Percentiles rank a stretch among this genome's conserved stretches.
Conservation (phyloP, 1,284 basidiomycete species). For the Bothia castanella region DNA sequence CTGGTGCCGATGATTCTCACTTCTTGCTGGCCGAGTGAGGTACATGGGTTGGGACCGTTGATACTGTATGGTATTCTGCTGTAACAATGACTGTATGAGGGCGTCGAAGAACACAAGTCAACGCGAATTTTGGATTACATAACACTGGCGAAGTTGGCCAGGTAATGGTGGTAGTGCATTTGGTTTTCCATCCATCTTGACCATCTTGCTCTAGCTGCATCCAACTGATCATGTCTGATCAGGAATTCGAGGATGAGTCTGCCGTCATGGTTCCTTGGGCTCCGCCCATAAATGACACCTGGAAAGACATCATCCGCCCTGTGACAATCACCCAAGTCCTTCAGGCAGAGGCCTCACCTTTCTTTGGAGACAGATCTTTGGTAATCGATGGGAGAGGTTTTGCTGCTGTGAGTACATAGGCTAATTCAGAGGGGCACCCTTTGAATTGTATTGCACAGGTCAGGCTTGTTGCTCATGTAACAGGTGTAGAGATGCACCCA, state of each 20-base stretch:
- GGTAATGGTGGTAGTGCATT: too few species aligned
- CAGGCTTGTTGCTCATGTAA: slow-evolving; percentile 26
- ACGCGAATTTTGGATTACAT: too few species aligned
- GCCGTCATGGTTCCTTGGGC: background rate
- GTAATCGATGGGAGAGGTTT: slow-evolving; percentile 15
- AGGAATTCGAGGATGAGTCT: slow-evolving; percentile 5
- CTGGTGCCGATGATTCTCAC: slow-evolving; percentile 64
- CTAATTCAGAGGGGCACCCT: background rate
- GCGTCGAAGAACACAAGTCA: too few species aligned
- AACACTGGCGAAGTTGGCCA: too few species aligned
- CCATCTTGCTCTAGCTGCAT: background rate
- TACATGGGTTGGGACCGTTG: background rate
- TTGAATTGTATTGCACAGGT: slow-evolving; percentile 16
- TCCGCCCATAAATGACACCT: background rate
- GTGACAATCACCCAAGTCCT: slow-evolving; percentile 27
- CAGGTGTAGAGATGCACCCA: background rate
- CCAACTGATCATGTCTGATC: slow-evolving; percentile 14
- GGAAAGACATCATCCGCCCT: slow-evolving; percentile 18
- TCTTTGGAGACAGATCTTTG: slow-evolving; percentile 8
- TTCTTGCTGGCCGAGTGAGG: slow-evolving; percentile 34
- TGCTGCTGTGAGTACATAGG: slow-evolving; percentile 16
- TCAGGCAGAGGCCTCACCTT: slow-evolving; percentile 14
- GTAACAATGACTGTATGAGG: background rate
- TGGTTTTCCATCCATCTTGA: background rate
- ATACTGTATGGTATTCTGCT: slow-evolving; percentile 3